Evolutionary conservation across 2,329 filamentous ascomycete species (phyloP).

Genomic region (Kalaharituber pfeilii): DNA sequence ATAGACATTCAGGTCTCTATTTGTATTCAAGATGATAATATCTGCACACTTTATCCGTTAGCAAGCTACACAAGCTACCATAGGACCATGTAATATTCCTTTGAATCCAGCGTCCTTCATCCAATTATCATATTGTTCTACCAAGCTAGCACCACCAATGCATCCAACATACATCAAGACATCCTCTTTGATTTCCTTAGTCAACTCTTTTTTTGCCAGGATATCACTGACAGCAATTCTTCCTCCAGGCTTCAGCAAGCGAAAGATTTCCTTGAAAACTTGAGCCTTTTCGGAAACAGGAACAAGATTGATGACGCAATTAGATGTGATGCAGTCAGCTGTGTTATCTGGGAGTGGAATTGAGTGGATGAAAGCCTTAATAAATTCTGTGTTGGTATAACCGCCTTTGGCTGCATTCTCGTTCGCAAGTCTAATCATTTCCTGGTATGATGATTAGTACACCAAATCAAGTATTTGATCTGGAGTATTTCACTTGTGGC

Average conservation of each 20-base stretch:
- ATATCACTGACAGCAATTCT: slow-evolving; percentile 44
- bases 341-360: slow-evolving; percentile 26
- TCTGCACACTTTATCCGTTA: too few relatives aligned
- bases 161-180: slow-evolving; percentile 43
- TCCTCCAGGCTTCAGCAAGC: slow-evolving; percentile 40
- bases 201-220: slow-evolving; percentile 34
- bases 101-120: slow-evolving; percentile 25
- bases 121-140: slow-evolving; percentile 37
- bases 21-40: slow-evolving; percentile 31
- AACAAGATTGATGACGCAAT: slow-evolving; percentile 46
- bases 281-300: slow-evolving; percentile 35
- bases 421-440: slow-evolving; percentile 38
- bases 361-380: slow-evolving; percentile 27
- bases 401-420: slow-evolving; percentile 29
- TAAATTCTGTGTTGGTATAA: slow-evolving; percentile 34
- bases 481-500: not conserved
- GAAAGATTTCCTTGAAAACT: slow-evolving; percentile 41
- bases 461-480: not conserved
- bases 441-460: slow-evolving; percentile 25
- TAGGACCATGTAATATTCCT: slow-evolving; percentile 4
- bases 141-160: slow-evolving; percentile 39
- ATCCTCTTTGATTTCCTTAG: slow-evolving; percentile 33
- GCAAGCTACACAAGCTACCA: too few relatives aligned
- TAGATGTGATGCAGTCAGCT: slow-evolving; percentile 43
- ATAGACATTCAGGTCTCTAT: slow-evolving; percentile 35